Evolutionary conservation across 495 filamentous ascomycete genomes (phyloP), one percentile per base, ranked within the genome.

Genomic region (Saxophila tyrrhenica): DNA sequence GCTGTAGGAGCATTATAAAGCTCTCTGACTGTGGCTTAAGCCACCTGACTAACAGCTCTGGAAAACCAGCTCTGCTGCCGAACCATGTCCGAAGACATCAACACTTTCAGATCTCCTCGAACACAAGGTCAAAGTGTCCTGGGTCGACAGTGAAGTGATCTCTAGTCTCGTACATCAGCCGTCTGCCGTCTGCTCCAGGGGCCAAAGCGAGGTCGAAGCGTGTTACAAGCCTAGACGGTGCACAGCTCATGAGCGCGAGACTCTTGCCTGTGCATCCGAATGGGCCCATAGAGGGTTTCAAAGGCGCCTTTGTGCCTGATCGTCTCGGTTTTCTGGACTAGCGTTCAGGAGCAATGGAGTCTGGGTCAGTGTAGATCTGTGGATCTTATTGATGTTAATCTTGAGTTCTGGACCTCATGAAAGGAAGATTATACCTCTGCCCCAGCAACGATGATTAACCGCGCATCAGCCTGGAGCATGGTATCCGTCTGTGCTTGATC

Each of bases 261-360:
- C 66, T 57, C 54, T 75, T 76, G 2, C 79, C 78, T 9, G 75
- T 63, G 49, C 78, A 81, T 17, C 55, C 52, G 48, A 70, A 73
- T 1, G 61, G 52, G 13, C 69, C 67, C 19, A 62, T 13, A 5
- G 66, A 67, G 58, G 80, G 82, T 0, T 2, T 65, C 56, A 48
- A 75, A 81, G 0, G 72, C 76, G 3, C 56, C 60, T 51, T 66
- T 70, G 45, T 76, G 63, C 0, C 56, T 65, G 24, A 74, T 64
- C 39, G 77, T 62, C 22, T 78, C 0, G 65, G 65, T 39, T 55
- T 58, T 1, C 63, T 63, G 49, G 62, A 70, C 75, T 76, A 82
- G 25, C 80, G 69, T 58, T 80, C 77, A 0, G 78, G 79, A 39
- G 79, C 62, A 51, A 75, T 80, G 0, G 72, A 65, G 3, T 66